phyloP scores from a whole-genome alignment of 805 yeast genomes.

The Yarrowia sp. region DNA sequence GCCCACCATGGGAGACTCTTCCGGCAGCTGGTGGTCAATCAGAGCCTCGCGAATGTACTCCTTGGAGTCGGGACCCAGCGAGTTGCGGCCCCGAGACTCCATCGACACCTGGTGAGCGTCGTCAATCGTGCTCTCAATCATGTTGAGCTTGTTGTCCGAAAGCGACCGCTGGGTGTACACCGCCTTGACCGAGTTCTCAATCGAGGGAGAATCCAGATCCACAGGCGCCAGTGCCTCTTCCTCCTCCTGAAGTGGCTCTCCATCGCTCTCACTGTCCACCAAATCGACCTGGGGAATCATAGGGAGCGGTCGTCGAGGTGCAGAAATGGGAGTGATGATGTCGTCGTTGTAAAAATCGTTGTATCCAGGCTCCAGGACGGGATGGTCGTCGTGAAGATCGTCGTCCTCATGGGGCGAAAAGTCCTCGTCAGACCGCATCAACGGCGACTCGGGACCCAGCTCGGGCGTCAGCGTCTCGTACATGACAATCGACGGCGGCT shows the following conservation, averaged over 20 bases:
- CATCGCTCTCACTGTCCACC: neutral
- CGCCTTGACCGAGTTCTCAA: conserved; percentile 8
- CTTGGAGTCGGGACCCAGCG: conserved; percentile 2
- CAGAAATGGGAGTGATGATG: conserved; percentile 15
- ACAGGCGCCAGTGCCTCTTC: too few relatives aligned
- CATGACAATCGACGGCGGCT: conserved; percentile 17
- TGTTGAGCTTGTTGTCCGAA: conserved; percentile 9
- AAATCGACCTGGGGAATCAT: conserved; percentile 16
- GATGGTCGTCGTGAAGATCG: neutral
- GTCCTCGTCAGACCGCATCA: conserved; percentile 1
- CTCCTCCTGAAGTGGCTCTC: too few relatives aligned
- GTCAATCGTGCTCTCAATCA: conserved; percentile 23
- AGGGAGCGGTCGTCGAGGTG: conserved; percentile 24
- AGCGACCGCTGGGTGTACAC: neutral
- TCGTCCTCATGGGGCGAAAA: conserved; percentile 3
- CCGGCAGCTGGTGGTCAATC: conserved; percentile 15
- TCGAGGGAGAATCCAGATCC: neutral
- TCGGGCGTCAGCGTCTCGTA: conserved; percentile 22
- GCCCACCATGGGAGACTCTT: conserved; percentile 10
- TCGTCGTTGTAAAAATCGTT: conserved; percentile 18
- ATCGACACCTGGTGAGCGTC: conserved; percentile 12
- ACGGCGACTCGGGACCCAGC: conserved; percentile 9
- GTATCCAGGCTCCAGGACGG: conserved; percentile 10
- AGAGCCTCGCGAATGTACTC: conserved; percentile 20
- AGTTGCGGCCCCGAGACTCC: neutral